A percentile compares a stretch with the other conserved stretches of the same genome.
These are phyloP conservation scores for Stephania japonica DNA, from an alignment of 164 flowering plant genomes.

Conservation along the genomic window DNA sequence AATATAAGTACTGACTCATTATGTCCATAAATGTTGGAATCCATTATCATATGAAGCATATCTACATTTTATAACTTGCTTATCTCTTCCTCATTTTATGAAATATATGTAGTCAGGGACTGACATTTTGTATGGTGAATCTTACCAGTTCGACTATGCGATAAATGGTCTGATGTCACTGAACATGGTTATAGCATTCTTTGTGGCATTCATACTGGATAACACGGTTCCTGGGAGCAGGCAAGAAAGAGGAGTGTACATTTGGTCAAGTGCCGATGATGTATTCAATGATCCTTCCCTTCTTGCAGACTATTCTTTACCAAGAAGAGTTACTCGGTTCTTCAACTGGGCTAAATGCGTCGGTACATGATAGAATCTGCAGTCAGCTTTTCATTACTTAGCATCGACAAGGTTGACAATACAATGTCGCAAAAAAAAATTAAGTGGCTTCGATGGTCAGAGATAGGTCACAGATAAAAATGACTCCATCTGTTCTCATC, in stretches of 20 bases:
- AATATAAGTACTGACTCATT: background rate
- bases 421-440: background rate
- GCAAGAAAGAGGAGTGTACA: conserved; percentile 84
- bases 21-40: background rate
- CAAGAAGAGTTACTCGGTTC: conserved; percentile 38
- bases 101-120: background rate
- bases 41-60: background rate
- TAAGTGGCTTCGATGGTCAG: background rate
- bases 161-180: conserved; percentile 66
- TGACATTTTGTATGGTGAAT: conserved; percentile 12
- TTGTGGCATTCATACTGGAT: conserved; percentile 73
- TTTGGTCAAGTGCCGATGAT: conserved; percentile 69
- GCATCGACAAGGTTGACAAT: background rate
- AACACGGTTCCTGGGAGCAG: conserved; percentile 81
- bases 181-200: conserved; percentile 80
- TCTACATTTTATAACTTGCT: background rate
- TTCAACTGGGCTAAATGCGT: conserved; percentile 53
- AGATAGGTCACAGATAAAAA: background rate
- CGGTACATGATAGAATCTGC: conserved; percentile 23
- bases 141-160: conserved; percentile 64
- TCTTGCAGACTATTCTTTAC: conserved; percentile 51
- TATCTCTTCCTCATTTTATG: background rate
- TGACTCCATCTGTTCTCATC: background rate
- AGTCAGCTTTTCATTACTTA: background rate
- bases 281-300: conserved; percentile 39